Conservation (phyloP, 2,329 filamentous ascomycete genomes). For the Neospermospora avenae region DNA sequence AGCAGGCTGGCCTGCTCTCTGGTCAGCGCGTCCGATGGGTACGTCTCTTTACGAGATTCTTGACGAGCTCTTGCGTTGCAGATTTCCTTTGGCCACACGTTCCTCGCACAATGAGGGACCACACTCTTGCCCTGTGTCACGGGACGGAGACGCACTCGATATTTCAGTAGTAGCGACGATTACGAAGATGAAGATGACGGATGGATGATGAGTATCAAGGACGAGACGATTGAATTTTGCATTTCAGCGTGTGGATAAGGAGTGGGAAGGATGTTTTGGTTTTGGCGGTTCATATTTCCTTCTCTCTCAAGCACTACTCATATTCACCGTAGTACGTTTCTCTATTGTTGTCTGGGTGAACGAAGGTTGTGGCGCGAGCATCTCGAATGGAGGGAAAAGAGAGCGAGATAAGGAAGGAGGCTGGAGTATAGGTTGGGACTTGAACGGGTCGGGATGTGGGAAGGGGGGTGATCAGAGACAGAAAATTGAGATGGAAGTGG, state of each 20-base stretch:
- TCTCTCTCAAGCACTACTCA: not conserved
- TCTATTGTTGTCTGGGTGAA: not conserved
- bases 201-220: not conserved
- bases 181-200: not conserved
- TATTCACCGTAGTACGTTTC: not conserved
- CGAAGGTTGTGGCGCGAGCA: not conserved
- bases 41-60: not conserved
- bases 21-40: not conserved
- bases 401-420: too few species aligned
- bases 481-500: not conserved
- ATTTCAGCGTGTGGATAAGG: slow-evolving; percentile 4
- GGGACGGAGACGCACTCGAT: not conserved
- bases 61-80: not conserved
- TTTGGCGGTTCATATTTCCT: not conserved
- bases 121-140: too few species aligned
- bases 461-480: not conserved
- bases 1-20: slow-evolving; percentile 5
- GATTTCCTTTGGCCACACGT: not conserved
- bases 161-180: not conserved
- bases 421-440: too few species aligned
- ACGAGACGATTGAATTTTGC: not conserved
- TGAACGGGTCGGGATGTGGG: not conserved
- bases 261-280: not conserved
- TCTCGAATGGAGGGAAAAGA: not conserved
- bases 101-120: too few species aligned